A percentile compares a stretch with the other conserved stretches of the same genome.
These are phyloP conservation scores for Fraxinus quadrangulata DNA, from an alignment of 257 asterid species.

Conservation along the genomic window DNA sequence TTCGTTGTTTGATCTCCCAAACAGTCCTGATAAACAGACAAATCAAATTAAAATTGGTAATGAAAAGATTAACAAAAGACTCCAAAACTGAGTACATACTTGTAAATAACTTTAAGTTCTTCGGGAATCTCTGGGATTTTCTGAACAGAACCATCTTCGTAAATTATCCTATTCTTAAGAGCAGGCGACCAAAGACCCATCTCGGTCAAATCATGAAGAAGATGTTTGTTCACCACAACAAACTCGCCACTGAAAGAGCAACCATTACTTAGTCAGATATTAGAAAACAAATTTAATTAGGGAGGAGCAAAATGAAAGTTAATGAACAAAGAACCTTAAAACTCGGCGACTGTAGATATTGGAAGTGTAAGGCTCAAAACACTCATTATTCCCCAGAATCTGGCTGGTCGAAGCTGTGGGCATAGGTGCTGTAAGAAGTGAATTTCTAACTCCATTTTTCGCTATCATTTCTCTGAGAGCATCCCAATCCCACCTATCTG, in stretches of 20 bases:
- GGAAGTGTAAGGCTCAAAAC: constrained; percentile 97
- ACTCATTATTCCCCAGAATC: constrained; percentile 96
- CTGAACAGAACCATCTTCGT: constrained; percentile 91
- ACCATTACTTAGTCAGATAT: constrained; percentile 10
- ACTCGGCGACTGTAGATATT: constrained; percentile 93
- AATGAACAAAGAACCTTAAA: constrained; percentile 50
- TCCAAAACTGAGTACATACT: constrained; percentile 25
- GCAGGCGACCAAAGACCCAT: constrained; percentile 90
- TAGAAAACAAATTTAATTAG: background rate
- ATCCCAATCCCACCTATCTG: constrained; percentile 89
- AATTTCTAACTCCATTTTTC: constrained; percentile 74
- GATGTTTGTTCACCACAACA: constrained; percentile 98
- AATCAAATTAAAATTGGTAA: too few relatives aligned
- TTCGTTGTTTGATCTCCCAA: too few relatives aligned
- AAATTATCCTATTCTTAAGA: constrained; percentile 75
- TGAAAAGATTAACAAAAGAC: too few relatives aligned
- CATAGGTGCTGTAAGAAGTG: constrained; percentile 95
- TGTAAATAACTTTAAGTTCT: constrained; percentile 72
- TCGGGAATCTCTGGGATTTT: constrained; percentile 73
- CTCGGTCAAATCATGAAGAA: constrained; percentile 87
- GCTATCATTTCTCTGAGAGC: constrained; percentile 64
- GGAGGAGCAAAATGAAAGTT: background rate
- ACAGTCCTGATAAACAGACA: too few relatives aligned
- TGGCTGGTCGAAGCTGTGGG: constrained; percentile 99
- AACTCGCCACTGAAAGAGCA: constrained; percentile 74